These are phyloP conservation scores for Moesziomyces sp. DNA, from an alignment of 1,284 basidiomycete species.

Conservation along the genomic window DNA sequence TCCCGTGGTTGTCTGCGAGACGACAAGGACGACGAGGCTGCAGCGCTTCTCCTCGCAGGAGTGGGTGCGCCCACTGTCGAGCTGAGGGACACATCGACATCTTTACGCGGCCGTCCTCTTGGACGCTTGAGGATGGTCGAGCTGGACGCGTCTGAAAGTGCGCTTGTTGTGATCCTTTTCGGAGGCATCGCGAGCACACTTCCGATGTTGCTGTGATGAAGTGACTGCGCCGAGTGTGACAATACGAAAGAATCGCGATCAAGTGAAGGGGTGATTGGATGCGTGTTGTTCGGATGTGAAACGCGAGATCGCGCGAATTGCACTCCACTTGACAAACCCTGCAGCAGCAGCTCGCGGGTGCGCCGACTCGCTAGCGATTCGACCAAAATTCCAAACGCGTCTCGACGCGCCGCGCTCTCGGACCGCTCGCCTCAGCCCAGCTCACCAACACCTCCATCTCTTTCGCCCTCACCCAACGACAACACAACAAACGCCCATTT, in stretches of 20 bases:
- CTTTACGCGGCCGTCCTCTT: conserved; percentile 7
- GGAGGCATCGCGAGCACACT: conserved; percentile 9
- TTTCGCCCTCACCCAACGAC: too few relatives aligned
- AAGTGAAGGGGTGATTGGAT: neutral
- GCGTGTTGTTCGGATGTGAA: conserved; percentile 11
- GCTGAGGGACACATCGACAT: conserved; percentile 31
- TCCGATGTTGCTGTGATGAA: neutral
- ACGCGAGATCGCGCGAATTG: conserved; percentile 1
- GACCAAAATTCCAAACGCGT: conserved; percentile 14
- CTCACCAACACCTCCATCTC: neutral
- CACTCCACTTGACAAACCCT: neutral
- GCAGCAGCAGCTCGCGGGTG: neutral
- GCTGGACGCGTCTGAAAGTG: conserved; percentile 9
- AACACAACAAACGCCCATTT: too few relatives aligned
- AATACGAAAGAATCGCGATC: neutral
- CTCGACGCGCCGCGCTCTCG: conserved; percentile 10
- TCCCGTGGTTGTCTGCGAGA: neutral
- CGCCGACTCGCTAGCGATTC: conserved; percentile 3
- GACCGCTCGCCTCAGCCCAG: neutral
- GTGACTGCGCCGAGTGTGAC: too few relatives aligned
- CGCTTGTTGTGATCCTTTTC: neutral
- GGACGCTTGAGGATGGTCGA: conserved; percentile 15
- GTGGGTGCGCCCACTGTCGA: conserved; percentile 36
- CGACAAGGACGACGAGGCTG: neutral
- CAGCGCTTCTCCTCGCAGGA: conserved; percentile 7